Conservation (phyloP, 768 basidiomycete species). For the Mycena haematopus region DNA sequence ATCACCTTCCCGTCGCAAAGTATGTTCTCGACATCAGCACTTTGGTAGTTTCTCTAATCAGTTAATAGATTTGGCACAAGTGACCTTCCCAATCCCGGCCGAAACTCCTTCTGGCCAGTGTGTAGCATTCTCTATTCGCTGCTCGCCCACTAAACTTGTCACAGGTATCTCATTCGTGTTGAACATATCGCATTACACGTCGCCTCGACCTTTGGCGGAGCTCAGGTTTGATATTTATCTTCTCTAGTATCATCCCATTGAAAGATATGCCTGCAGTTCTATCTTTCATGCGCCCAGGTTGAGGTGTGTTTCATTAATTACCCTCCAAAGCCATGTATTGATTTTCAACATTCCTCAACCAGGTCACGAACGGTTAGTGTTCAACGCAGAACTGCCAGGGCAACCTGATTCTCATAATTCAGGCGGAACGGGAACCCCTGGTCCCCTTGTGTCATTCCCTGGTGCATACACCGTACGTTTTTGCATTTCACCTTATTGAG, state of each 20-base stretch:
- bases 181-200: slow-evolving; percentile 39
- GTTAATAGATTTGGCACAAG: slow-evolving; percentile 15
- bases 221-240: slow-evolving; percentile 26
- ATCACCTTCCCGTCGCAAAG: slow-evolving; percentile 38
- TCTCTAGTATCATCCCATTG: not conserved
- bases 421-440: slow-evolving; percentile 39
- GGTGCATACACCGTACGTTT: slow-evolving; percentile 41
- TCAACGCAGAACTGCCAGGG: not conserved
- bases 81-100: slow-evolving; percentile 37
- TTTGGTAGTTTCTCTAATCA: not conserved
- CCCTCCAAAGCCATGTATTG: not conserved
- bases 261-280: slow-evolving; percentile 31
- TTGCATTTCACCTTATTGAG: not conserved
- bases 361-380: slow-evolving; percentile 19
- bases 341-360: not conserved
- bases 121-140: not conserved
- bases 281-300: slow-evolving; percentile 39
- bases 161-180: slow-evolving; percentile 28
- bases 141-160: not conserved
- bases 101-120: slow-evolving; percentile 37
- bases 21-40: not conserved
- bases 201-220: slow-evolving; percentile 38
- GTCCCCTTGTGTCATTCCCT: slow-evolving; percentile 42
- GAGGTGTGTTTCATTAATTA: slow-evolving; percentile 29
- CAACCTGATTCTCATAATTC: not conserved